Percentiles rank a stretch among this genome's conserved stretches.
These are phyloP conservation scores for Gaertneriomyces semiglobifer DNA, from an alignment of 192 early-diverging fungal genomes.

Conservation along the genomic window DNA sequence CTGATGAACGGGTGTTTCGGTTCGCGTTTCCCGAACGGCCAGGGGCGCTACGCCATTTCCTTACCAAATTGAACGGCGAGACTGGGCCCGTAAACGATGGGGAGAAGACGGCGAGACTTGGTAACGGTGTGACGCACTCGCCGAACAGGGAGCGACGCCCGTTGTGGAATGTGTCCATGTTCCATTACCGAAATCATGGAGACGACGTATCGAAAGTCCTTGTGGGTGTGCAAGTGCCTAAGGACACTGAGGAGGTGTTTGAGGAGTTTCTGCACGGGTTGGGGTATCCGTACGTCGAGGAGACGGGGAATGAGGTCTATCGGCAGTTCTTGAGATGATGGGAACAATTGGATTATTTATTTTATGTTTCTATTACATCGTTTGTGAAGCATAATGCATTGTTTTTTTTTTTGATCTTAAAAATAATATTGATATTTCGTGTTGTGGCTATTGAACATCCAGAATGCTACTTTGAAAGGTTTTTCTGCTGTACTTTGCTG, in stretches of 20 bases:
- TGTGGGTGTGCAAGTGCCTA: slow-evolving; percentile 45
- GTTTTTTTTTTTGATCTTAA: too few species aligned
- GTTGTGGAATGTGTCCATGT: slow-evolving; percentile 47
- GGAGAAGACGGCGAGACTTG: not conserved
- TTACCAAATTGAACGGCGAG: not conserved
- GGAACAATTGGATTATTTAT: not conserved
- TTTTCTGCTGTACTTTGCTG: too few species aligned
- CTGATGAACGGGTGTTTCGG: slow-evolving; percentile 36
- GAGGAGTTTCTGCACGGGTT: slow-evolving; percentile 14
- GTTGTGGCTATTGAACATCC: too few species aligned
- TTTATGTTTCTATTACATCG: not conserved
- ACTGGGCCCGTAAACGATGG: slow-evolving; percentile 13
- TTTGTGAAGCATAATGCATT: too few species aligned
- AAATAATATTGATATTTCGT: too few species aligned
- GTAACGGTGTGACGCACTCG: not conserved
- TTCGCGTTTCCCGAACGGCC: slow-evolving; percentile 50
- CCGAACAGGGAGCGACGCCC: not conserved
- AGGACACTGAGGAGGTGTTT: not conserved
- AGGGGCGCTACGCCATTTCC: slow-evolving; percentile 38
- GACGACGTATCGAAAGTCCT: slow-evolving; percentile 41
- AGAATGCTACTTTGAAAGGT: too few species aligned
- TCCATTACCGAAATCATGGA: slow-evolving; percentile 53
- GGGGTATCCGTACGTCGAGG: slow-evolving; percentile 14
- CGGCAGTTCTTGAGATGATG: slow-evolving; percentile 54
- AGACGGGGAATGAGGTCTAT: slow-evolving; percentile 76